A percentile compares a stretch with the other conserved stretches of the same genome.
Evolutionary conservation across 495 filamentous ascomycete species (phyloP).

Genomic region (Lasiosphaeria ovina): DNA sequence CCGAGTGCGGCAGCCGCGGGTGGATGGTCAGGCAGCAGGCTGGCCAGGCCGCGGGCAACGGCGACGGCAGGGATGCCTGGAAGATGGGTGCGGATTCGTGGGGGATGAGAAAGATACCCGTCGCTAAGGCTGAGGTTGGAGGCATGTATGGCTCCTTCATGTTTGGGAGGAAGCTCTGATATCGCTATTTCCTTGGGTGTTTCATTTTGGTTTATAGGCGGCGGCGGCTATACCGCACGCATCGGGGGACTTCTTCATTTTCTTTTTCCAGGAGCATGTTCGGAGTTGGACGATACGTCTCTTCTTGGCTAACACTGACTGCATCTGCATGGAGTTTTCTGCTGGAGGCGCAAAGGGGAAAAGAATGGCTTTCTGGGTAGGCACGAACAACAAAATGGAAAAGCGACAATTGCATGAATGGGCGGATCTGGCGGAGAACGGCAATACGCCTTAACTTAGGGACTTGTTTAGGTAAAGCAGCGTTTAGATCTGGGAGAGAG

Average conservation of each 20-base stretch:
- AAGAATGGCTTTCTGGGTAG: too few relatives aligned
- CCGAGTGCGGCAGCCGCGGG: conserved; percentile 62
- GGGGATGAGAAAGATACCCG: conserved; percentile 85
- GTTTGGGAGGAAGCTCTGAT: conserved; percentile 57
- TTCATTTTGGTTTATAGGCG: not conserved
- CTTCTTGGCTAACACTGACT: too few relatives aligned
- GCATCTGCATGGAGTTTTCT: too few relatives aligned
- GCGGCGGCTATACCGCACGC: too few relatives aligned
- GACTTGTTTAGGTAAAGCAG: too few relatives aligned
- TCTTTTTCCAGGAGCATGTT: not conserved
- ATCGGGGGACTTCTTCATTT: not conserved
- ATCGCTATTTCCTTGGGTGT: conserved; percentile 5
- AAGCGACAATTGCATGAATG: too few relatives aligned
- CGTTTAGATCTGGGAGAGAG: too few relatives aligned
- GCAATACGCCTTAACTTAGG: too few relatives aligned
- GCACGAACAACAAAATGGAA: too few relatives aligned
- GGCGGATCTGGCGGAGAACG: too few relatives aligned
- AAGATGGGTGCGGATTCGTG: conserved; percentile 89
- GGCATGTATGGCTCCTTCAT: conserved; percentile 87
- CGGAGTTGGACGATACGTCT: too few relatives aligned
- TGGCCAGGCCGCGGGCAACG: conserved; percentile 26
- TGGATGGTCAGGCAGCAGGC: conserved; percentile 62
- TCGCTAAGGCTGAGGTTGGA: conserved; percentile 73
- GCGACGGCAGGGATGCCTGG: conserved; percentile 62
- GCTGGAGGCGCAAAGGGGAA: too few relatives aligned